phyloP scores from a whole-genome alignment of 805 yeast species.

The Saturnispora galanensis region DNA sequence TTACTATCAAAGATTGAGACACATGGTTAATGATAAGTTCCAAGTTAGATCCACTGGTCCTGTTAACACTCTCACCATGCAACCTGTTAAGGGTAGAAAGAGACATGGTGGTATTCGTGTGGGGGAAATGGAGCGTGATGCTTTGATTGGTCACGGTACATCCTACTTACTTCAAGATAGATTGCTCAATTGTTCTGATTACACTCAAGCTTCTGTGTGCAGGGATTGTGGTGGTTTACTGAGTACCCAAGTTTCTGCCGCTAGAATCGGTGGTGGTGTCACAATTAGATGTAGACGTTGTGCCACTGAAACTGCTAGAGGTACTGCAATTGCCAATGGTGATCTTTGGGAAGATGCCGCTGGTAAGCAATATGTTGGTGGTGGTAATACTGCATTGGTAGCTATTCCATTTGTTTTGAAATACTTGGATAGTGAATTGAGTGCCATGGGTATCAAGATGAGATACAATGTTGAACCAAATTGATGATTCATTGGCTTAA shows the following conservation, averaged over 20 bases:
- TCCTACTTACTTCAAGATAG: slow-evolving; percentile 92
- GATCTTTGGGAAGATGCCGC: slow-evolving; percentile 97
- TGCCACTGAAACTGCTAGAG: slow-evolving; percentile 56
- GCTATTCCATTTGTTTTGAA: slow-evolving; percentile 95
- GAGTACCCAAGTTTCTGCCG: slow-evolving; percentile 83
- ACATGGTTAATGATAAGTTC: slow-evolving; percentile 99
- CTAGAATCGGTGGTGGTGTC: slow-evolving; percentile 77
- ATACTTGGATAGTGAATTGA: slow-evolving; percentile 86
- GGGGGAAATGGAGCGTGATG: slow-evolving; percentile 99
- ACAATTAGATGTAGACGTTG: slow-evolving; percentile 85
- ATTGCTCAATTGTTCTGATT: slow-evolving; percentile 88
- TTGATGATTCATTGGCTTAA: slow-evolving; percentile 12
- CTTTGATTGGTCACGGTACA: slow-evolving; percentile 96
- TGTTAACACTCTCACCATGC: slow-evolving; percentile 93
- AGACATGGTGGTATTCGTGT: slow-evolving; percentile 99
- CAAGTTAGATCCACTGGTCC: slow-evolving; percentile 99
- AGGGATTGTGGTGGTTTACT: slow-evolving; percentile 88
- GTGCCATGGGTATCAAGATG: slow-evolving; percentile 97
- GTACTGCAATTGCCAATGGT: slow-evolving; percentile 41
- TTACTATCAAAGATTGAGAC: slow-evolving; percentile 95
- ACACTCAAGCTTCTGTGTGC: slow-evolving; percentile 84
- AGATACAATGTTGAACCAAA: slow-evolving; percentile 75
- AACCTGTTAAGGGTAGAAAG: slow-evolving; percentile 98
- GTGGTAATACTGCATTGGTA: slow-evolving; percentile 86
- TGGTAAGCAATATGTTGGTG: slow-evolving; percentile 86